These are phyloP conservation scores for Caryopteris hybrid DNA, from an alignment of 305 asterid genomes.

Conservation along the genomic window DNA sequence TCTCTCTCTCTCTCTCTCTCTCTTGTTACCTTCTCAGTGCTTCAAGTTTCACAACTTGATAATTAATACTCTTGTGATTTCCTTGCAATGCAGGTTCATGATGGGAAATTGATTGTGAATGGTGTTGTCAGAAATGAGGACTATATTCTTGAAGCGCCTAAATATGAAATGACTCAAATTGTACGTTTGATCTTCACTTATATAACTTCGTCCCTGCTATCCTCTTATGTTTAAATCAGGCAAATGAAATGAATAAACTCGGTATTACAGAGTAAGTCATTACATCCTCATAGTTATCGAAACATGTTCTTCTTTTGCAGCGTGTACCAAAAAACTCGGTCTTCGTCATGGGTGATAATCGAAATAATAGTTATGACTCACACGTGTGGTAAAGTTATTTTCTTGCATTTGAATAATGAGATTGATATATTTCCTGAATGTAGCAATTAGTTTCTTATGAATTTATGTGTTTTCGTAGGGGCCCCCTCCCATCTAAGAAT, in stretches of 20 bases:
- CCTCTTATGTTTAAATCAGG: conserved; percentile 5
- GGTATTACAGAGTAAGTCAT: not conserved
- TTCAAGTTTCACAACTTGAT: not conserved
- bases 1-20: not conserved
- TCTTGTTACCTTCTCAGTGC: not conserved
- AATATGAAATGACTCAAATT: conserved; percentile 77
- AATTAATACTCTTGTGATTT: conserved; percentile 3
- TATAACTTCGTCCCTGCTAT: not conserved
- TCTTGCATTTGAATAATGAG: conserved; percentile 11
- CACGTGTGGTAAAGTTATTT: conserved; percentile 75
- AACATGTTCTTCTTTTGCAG: conserved; percentile 39
- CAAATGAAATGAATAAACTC: not conserved
- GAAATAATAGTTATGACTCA: conserved; percentile 95
- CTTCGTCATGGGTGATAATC: conserved; percentile 97
- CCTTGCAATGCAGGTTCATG: conserved; percentile 65
- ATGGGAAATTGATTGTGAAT: conserved; percentile 86
- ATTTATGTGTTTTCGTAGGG: conserved; percentile 40
- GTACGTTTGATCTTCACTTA: conserved; percentile 42
- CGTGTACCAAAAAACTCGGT: conserved; percentile 76
- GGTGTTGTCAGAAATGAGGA: conserved; percentile 79
- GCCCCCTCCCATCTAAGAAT: conserved; percentile 86
- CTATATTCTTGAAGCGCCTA: conserved; percentile 74
- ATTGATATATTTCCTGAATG: not conserved
- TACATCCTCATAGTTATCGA: conserved; percentile 1
- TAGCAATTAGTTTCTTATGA: not conserved